A percentile compares a stretch with the other conserved stretches of the same genome.
Conservation (phyloP, 1,284 basidiomycete species). For the Schizophyllum commune region DNA sequence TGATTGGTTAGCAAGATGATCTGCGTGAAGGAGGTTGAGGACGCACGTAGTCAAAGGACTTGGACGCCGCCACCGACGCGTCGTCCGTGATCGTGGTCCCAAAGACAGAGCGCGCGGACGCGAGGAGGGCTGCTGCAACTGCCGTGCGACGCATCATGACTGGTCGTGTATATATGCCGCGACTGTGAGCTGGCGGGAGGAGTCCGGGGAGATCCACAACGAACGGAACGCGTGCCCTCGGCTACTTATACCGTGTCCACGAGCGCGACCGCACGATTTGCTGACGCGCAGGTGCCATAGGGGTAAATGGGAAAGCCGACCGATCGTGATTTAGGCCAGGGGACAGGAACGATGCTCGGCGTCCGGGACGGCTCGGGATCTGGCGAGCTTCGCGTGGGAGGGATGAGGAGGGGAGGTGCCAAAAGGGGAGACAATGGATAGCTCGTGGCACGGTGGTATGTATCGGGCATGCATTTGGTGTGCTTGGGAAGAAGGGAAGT, state of each 20-base stretch:
- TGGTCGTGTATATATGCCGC: too few species aligned
- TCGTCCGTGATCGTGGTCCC: slow-evolving; percentile 10
- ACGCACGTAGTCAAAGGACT: slow-evolving; percentile 15
- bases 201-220: background rate
- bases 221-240: background rate
- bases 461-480: too few species aligned
- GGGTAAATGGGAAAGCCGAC: background rate
- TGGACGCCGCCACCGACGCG: slow-evolving; percentile 7
- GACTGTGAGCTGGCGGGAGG: background rate
- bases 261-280: background rate
- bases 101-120: background rate
- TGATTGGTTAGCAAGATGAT: background rate
- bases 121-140: background rate
- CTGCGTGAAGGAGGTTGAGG: background rate
- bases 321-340: background rate
- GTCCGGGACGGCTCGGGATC: too few species aligned
- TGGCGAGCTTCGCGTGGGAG: too few species aligned
- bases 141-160: background rate
- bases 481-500: too few species aligned
- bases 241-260: background rate
- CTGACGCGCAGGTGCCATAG: too few species aligned
- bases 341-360: too few species aligned
- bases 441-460: too few species aligned
- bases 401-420: too few species aligned
- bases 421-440: too few species aligned